Evolutionary conservation across 371 early-diverging fungal genomes (phyloP).

Genomic region (Dichotomocladium elegans): DNA sequence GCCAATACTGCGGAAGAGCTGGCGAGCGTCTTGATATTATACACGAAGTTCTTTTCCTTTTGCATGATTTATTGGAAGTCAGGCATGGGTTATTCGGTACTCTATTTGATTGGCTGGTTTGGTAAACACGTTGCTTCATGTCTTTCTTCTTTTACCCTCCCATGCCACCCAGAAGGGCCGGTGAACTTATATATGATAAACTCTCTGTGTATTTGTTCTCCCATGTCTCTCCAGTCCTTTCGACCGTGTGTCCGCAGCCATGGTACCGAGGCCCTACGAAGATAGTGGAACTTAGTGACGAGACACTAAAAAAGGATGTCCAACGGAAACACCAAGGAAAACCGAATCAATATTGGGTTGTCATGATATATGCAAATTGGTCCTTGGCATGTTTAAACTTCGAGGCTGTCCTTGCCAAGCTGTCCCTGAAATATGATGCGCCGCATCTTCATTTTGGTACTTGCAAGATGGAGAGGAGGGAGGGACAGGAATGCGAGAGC

Average conservation of each 20-base stretch:
- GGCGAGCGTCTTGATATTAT: constrained; percentile 50
- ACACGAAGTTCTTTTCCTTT: constrained; percentile 47
- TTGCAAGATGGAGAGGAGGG: no score
- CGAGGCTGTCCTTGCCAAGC: constrained; percentile 43
- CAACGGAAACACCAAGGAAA: constrained; percentile 4
- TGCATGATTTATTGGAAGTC: constrained; percentile 40
- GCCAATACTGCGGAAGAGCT: constrained; percentile 54
- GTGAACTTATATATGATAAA: no score
- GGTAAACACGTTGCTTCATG: constrained; percentile 29
- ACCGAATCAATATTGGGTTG: constrained; percentile 35
- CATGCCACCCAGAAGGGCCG: no score
- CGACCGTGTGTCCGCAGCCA: constrained; percentile 52
- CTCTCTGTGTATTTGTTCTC: neutral
- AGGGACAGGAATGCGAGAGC: neutral
- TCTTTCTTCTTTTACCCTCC: no score
- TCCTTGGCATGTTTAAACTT: constrained; percentile 49
- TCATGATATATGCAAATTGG: constrained; percentile 52
- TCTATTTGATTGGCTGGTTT: constrained; percentile 45
- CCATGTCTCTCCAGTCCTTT: constrained; percentile 33
- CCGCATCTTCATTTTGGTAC: constrained; percentile 42
- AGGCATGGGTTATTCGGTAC: constrained; percentile 26
- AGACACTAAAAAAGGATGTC: constrained; percentile 3
- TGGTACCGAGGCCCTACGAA: constrained; percentile 57
- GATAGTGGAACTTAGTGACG: constrained; percentile 28
- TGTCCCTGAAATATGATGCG: constrained; percentile 34